These are phyloP conservation scores for Coemansia nantahalensis DNA, from an alignment of 192 early-diverging fungal species.

Conservation along the genomic window DNA sequence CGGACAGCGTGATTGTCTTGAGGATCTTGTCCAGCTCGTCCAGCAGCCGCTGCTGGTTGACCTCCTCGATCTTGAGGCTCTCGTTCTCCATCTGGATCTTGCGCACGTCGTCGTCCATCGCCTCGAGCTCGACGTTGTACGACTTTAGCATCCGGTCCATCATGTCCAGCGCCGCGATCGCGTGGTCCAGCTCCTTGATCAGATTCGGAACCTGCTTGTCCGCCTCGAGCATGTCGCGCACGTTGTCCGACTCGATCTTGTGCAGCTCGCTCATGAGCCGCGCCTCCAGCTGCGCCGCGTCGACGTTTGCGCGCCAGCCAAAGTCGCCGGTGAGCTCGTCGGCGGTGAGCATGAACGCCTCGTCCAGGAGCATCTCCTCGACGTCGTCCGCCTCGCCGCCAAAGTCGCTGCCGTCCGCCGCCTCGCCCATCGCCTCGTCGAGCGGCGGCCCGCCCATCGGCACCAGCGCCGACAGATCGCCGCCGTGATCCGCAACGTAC, in stretches of 20 bases:
- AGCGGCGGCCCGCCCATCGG: constrained; percentile 31
- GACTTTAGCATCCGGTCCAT: constrained; percentile 87
- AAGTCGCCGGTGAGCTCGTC: constrained; percentile 80
- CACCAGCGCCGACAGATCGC: constrained; percentile 43
- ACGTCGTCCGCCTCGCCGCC: constrained; percentile 41
- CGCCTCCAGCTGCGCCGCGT: constrained; percentile 83
- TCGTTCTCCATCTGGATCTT: constrained; percentile 93
- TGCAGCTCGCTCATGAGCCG: constrained; percentile 81
- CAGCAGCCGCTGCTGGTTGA: constrained; percentile 84
- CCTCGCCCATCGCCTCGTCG: constrained; percentile 14
- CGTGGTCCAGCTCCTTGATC: constrained; percentile 79
- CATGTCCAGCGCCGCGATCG: constrained; percentile 73
- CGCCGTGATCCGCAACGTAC: constrained; percentile 47
- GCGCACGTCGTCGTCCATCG: constrained; percentile 93
- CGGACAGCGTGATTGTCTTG: constrained; percentile 61
- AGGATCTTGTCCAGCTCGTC: constrained; percentile 82
- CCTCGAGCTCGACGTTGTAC: constrained; percentile 86
- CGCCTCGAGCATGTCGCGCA: constrained; percentile 90
- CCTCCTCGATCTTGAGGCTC: constrained; percentile 81
- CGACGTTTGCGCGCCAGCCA: constrained; percentile 85
- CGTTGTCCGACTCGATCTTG: constrained; percentile 80
- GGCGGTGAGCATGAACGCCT: constrained; percentile 70
- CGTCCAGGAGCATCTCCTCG: constrained; percentile 56
- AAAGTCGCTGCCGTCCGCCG: constrained; percentile 7
- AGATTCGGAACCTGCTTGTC: constrained; percentile 81